A percentile compares a stretch with the other conserved stretches of the same genome.
phyloP scores from a whole-genome alignment of 1,284 basidiomycete species.

The Fomitopsis pinicola region DNA sequence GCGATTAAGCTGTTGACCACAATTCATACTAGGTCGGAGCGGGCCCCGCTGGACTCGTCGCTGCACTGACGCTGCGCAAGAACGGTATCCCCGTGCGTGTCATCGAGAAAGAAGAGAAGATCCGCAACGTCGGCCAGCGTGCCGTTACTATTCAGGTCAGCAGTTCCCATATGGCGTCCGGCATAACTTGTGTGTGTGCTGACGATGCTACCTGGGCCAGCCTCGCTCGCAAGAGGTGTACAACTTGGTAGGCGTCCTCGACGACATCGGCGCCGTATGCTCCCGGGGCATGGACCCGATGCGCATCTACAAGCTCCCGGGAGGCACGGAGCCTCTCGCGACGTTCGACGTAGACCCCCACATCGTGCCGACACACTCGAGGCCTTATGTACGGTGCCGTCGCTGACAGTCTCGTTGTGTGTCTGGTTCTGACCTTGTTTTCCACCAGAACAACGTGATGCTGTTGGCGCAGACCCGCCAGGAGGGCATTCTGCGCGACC shows the following conservation, averaged over 20 bases:
- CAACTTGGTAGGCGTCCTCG: slow-evolving; percentile 15
- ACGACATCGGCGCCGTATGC: slow-evolving; percentile 5
- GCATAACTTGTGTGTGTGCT: too few species aligned
- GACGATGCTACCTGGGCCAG: slow-evolving; percentile 1
- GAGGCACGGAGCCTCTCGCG: slow-evolving; percentile 9
- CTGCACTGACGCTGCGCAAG: slow-evolving; percentile 18
- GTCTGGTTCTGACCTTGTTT: neutral
- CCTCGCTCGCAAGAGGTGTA: slow-evolving; percentile 18
- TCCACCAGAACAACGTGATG: neutral
- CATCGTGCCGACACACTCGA: slow-evolving; percentile 11
- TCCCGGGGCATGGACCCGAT: neutral
- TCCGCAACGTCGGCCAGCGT: slow-evolving; percentile 19
- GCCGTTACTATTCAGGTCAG: slow-evolving; percentile 24
- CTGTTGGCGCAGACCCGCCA: slow-evolving; percentile 24
- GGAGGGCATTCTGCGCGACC: slow-evolving; percentile 26
- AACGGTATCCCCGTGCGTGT: slow-evolving; percentile 29
- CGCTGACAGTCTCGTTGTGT: neutral
- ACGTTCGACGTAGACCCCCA: slow-evolving; percentile 10
- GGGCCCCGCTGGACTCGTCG: slow-evolving; percentile 20
- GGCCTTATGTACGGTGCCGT: slow-evolving; percentile 18
- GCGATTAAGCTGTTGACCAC: too few species aligned
- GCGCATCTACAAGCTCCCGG: slow-evolving; percentile 16
- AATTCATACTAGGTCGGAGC: slow-evolving; percentile 16
- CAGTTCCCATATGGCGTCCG: too few species aligned
- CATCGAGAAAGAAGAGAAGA: slow-evolving; percentile 27